A percentile compares a stretch with the other conserved stretches of the same genome.
phyloP scores from a whole-genome alignment of 1,139 yeast genomes.

The Blastobotrys serpentis region DNA sequence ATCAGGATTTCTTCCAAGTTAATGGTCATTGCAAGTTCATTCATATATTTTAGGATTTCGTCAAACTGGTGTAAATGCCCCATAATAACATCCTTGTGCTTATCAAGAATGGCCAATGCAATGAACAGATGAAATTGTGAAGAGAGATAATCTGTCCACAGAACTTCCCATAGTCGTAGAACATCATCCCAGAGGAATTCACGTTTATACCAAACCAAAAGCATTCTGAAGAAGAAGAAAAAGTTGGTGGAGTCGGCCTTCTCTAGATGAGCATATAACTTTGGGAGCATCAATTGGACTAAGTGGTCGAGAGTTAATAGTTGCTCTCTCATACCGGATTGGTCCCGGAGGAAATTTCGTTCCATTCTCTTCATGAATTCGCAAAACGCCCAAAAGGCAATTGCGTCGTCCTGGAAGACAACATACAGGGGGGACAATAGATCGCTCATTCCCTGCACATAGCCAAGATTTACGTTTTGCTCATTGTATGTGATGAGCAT shows the following conservation, averaged over 20 bases:
- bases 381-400: slow-evolving; percentile 86
- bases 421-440: slow-evolving; percentile 83
- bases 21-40: slow-evolving; percentile 77
- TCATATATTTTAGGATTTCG: slow-evolving; percentile 88
- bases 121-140: slow-evolving; percentile 86
- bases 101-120: slow-evolving; percentile 83
- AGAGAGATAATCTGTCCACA: slow-evolving; percentile 84
- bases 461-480: slow-evolving; percentile 79
- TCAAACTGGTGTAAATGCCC: slow-evolving; percentile 76
- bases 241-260: slow-evolving; percentile 86
- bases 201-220: slow-evolving; percentile 91
- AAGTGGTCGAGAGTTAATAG: slow-evolving; percentile 79
- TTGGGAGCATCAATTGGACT: slow-evolving; percentile 85
- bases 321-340: slow-evolving; percentile 89
- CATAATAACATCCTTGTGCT: slow-evolving; percentile 75
- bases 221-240: slow-evolving; percentile 92
- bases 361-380: slow-evolving; percentile 95
- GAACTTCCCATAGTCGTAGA: slow-evolving; percentile 79
- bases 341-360: slow-evolving; percentile 86
- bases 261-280: slow-evolving; percentile 74
- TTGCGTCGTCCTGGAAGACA: slow-evolving; percentile 69
- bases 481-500: slow-evolving; percentile 85
- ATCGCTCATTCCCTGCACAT: slow-evolving; percentile 98
- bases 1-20: slow-evolving; percentile 72
- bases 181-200: slow-evolving; percentile 84